phyloP scores from a whole-genome alignment of 148 eudicot species.

The Dianthus caryophyllus region DNA sequence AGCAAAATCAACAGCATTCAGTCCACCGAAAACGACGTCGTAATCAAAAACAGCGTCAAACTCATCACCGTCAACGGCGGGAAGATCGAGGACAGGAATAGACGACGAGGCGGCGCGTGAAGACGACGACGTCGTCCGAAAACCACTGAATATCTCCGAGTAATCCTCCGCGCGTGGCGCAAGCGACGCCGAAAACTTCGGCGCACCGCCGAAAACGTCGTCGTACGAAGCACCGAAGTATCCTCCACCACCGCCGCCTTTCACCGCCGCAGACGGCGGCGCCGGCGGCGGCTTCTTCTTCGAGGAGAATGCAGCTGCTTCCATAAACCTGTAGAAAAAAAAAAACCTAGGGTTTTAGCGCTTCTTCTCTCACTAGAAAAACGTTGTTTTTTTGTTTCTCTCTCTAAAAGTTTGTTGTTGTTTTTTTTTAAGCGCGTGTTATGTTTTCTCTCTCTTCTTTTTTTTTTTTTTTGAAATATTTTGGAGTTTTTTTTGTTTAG shows the following conservation, averaged over 20 bases:
- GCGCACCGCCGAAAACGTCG: slow-evolving; percentile 76
- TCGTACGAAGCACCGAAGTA: slow-evolving; percentile 58
- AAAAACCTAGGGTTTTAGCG: slow-evolving; percentile 5
- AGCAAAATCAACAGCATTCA: slow-evolving; percentile 41
- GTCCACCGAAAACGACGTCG: slow-evolving; percentile 60
- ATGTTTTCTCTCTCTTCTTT: slow-evolving; percentile 19
- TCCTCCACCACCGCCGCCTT: not conserved
- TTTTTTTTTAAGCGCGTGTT: not conserved
- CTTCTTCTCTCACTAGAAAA: slow-evolving; percentile 1
- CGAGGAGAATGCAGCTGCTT: slow-evolving; percentile 36
- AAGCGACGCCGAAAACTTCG: slow-evolving; percentile 43
- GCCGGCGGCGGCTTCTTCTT: slow-evolving; percentile 25
- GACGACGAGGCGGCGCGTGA: slow-evolving; percentile 40
- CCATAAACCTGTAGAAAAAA: slow-evolving; percentile 28
- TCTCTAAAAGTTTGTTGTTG: slow-evolving; percentile 1
- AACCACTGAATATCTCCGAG: slow-evolving; percentile 72
- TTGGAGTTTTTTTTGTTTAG: slow-evolving; percentile 7
- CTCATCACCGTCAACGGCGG: slow-evolving; percentile 29
- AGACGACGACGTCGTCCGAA: slow-evolving; percentile 39
- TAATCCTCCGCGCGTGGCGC: slow-evolving; percentile 82
- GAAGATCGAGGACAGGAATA: slow-evolving; percentile 84
- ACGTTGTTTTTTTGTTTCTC: not conserved
- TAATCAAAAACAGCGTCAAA: slow-evolving; percentile 49
- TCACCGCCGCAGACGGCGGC: not conserved
- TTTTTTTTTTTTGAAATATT: slow-evolving; percentile 12